A percentile compares a stretch with the other conserved stretches of the same genome.
These are phyloP conservation scores for Trichoderma parareesei DNA, from an alignment of 495 filamentous ascomycete species.

Conservation along the genomic window DNA sequence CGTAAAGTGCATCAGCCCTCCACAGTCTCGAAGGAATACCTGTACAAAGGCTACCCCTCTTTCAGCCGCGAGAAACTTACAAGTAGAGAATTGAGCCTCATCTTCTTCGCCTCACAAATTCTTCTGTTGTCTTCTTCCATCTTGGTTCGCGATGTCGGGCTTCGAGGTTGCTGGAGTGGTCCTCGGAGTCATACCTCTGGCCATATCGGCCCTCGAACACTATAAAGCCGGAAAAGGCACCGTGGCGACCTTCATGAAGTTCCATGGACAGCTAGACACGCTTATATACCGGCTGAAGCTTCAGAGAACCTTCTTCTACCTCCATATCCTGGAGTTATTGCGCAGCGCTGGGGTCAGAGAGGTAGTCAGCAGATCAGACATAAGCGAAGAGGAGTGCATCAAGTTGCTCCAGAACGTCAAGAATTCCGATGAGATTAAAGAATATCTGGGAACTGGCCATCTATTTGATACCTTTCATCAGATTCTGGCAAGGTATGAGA, in stretches of 20 bases:
- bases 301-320: conserved; percentile 13
- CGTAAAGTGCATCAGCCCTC: neutral
- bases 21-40: neutral
- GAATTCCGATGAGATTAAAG: too few species aligned
- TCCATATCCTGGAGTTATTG: neutral
- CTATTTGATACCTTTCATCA: too few species aligned
- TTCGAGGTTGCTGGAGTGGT: conserved; percentile 29
- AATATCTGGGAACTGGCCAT: too few species aligned
- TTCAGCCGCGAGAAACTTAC: neutral
- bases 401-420: too few species aligned
- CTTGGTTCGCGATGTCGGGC: conserved; percentile 18
- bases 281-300: conserved; percentile 14
- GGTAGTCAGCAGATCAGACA: neutral
- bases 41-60: conserved; percentile 4
- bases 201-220: conserved; percentile 26
- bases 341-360: neutral
- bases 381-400: too few species aligned
- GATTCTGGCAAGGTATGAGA: conserved; percentile 12
- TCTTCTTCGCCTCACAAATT: too few species aligned
- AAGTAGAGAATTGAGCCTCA: too few species aligned
- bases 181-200: conserved; percentile 26
- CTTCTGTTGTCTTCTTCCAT: neutral
- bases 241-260: conserved; percentile 16
- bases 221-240: conserved; percentile 20
- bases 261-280: conserved; percentile 13